Evolutionary conservation across 2,329 filamentous ascomycete genomes (phyloP).

Genomic region (Aureobasidium sp.): DNA sequence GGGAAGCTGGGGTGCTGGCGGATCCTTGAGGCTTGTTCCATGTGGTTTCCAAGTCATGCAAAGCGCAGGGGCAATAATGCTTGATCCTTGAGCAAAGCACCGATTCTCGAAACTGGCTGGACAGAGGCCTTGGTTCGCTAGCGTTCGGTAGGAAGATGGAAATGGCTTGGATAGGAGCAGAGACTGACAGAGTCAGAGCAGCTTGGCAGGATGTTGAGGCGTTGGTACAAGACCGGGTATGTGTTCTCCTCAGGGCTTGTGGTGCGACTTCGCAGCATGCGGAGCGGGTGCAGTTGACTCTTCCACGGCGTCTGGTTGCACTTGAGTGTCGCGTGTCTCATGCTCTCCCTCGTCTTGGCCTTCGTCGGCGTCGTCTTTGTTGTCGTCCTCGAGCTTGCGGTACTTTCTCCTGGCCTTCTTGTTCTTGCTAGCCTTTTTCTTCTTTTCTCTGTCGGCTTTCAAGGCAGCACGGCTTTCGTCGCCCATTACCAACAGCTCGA

Average conservation of each 20-base stretch:
- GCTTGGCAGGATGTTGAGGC: neutral
- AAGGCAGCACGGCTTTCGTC: conserved; percentile 56
- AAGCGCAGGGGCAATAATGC: neutral
- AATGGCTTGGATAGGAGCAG: neutral
- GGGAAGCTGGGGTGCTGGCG: neutral
- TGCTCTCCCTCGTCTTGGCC: neutral
- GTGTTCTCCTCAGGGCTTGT: neutral
- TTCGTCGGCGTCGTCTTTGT: neutral
- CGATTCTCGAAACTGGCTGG: neutral
- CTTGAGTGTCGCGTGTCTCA: neutral
- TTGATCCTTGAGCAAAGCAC: neutral
- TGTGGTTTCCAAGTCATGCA: neutral
- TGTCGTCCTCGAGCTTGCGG: conserved; percentile 45
- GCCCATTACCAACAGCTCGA: conserved; percentile 69
- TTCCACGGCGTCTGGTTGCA: neutral
- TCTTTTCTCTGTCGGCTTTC: conserved; percentile 53
- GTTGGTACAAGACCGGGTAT: neutral
- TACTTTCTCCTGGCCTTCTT: conserved; percentile 85
- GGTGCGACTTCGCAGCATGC: neutral
- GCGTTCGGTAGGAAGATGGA: neutral
- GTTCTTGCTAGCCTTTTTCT: conserved; percentile 62
- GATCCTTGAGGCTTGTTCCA: neutral
- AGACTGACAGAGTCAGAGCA: too few species aligned
- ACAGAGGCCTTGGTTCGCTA: neutral
- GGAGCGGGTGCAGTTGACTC: neutral